phyloP scores from a whole-genome alignment of 306 rosid genomes.

The Vigna unguiculata region DNA sequence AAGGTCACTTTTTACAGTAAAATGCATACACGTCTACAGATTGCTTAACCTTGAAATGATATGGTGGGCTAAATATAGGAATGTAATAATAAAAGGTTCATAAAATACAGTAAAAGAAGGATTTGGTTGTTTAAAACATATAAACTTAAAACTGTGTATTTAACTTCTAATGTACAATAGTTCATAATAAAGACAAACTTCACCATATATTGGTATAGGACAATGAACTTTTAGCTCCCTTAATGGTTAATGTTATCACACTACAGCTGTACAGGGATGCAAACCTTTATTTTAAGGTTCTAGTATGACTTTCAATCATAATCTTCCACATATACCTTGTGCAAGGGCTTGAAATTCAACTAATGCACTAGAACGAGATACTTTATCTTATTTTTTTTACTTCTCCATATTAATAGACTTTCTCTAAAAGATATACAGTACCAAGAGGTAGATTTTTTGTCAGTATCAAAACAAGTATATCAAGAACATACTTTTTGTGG shows the following conservation, averaged over 20 bases:
- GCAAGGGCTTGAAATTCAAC: too few relatives aligned
- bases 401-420: too few relatives aligned
- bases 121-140: conserved; percentile 14
- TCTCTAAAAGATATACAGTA: too few relatives aligned
- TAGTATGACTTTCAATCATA: too few relatives aligned
- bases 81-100: neutral
- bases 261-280: too few relatives aligned
- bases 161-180: neutral
- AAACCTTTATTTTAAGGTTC: too few relatives aligned
- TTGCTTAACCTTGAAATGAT: conserved; percentile 3
- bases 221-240: neutral
- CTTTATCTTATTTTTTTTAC: too few relatives aligned
- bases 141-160: neutral
- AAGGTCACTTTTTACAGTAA: neutral
- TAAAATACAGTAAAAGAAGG: conserved; percentile 19
- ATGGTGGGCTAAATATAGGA: conserved; percentile 10
- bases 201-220: neutral
- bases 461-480: too few relatives aligned
- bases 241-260: neutral
- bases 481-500: too few relatives aligned
- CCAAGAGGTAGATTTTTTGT: too few relatives aligned
- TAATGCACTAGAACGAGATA: too few relatives aligned
- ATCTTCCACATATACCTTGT: too few relatives aligned
- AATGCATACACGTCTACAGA: conserved; percentile 14
- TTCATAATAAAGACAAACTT: neutral